These are phyloP conservation scores for Patellifolia procumbens DNA, from an alignment of 179 eudicot genomes.

Conservation along the genomic window DNA sequence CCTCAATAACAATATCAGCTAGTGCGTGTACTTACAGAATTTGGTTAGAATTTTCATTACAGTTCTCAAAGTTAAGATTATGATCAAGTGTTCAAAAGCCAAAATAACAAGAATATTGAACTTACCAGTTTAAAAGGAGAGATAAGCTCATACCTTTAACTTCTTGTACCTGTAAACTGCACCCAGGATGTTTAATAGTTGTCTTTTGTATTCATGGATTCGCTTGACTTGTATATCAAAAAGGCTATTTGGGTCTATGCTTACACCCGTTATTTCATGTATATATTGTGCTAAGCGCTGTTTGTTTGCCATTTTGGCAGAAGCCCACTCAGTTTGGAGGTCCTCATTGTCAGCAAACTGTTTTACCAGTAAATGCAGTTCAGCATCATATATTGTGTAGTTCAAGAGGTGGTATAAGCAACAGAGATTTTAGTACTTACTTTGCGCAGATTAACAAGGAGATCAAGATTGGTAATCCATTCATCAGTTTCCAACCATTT, in stretches of 20 bases:
- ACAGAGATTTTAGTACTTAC: conserved; percentile 42
- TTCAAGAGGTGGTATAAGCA: background rate
- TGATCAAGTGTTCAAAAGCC: background rate
- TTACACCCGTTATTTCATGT: conserved; percentile 72
- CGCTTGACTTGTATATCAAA: conserved; percentile 99
- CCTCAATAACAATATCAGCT: background rate
- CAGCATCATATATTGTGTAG: background rate
- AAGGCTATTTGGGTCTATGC: conserved; percentile 85
- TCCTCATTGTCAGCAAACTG: conserved; percentile 86
- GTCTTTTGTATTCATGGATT: conserved; percentile 96
- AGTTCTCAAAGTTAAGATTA: background rate
- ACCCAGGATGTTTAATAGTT: conserved; percentile 85
- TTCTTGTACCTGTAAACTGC: conserved; percentile 92
- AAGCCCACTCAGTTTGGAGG: conserved; percentile 90
- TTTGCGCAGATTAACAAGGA: conserved; percentile 68
- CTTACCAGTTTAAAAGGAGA: background rate
- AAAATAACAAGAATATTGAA: background rate
- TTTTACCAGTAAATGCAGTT: conserved; percentile 18
- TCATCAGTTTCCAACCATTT: conserved; percentile 91
- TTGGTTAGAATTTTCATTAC: background rate
- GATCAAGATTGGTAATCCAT: conserved; percentile 95
- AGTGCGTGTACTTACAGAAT: background rate
- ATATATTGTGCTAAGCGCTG: conserved; percentile 79
- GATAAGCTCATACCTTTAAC: conserved; percentile 64
- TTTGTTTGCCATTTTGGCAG: conserved; percentile 95